Evolutionary conservation across 257 asterid genomes (phyloP).

Genomic region (Vinca minor): DNA sequence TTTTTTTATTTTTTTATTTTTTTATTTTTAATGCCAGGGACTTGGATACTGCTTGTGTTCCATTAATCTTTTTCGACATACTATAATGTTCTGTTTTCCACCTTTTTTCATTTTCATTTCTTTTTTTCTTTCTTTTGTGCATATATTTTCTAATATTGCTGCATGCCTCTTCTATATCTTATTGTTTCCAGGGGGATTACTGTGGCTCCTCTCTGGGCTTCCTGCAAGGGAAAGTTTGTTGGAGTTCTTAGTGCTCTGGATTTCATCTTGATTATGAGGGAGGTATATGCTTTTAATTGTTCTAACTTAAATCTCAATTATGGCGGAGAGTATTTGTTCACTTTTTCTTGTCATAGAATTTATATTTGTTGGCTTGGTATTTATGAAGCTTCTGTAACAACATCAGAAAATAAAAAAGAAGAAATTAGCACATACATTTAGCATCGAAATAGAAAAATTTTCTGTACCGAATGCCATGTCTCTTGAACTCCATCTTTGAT

Average conservation of each 20-base stretch:
- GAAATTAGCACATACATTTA: background rate
- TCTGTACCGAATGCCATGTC: background rate
- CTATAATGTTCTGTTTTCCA: too few species aligned
- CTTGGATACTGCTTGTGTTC: background rate
- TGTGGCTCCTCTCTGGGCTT: slow-evolving; percentile 84
- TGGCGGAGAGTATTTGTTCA: background rate
- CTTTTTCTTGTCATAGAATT: background rate
- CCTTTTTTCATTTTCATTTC: too few species aligned
- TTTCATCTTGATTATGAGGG: slow-evolving; percentile 83
- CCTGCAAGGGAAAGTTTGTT: slow-evolving; percentile 59
- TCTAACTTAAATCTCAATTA: background rate
- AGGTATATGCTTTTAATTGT: slow-evolving; percentile 40
- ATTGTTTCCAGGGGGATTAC: slow-evolving; percentile 68
- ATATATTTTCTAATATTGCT: background rate
- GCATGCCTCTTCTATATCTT: background rate
- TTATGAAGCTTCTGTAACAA: background rate
- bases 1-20: too few species aligned
- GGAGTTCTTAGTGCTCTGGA: slow-evolving; percentile 87
- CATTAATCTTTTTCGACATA: too few species aligned
- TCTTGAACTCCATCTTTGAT: too few species aligned
- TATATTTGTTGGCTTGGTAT: background rate
- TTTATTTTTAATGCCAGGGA: too few species aligned
- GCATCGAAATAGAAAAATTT: background rate
- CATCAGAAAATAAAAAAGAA: background rate
- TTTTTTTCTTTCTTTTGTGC: background rate